phyloP scores from a whole-genome alignment of 2,329 filamentous ascomycete genomes.

The Lachnellula willkommii region DNA sequence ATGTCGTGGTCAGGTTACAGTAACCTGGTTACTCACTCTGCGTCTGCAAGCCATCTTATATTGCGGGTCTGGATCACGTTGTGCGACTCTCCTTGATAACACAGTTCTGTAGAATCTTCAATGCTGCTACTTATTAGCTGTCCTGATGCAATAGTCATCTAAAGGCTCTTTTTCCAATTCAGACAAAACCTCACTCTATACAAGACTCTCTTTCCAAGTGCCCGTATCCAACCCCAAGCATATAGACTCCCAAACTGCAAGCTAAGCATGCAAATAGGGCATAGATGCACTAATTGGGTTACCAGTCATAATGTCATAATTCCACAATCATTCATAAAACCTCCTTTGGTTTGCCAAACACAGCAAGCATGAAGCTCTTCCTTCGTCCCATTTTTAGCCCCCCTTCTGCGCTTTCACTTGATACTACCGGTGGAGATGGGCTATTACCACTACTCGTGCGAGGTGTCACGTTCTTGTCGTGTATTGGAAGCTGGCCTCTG shows the following conservation, averaged over 20 bases:
- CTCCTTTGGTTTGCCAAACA: slow-evolving; percentile 34
- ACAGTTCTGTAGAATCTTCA: no score
- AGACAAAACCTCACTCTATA: not conserved
- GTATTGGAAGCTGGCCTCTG: slow-evolving; percentile 22
- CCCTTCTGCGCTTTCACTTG: slow-evolving; percentile 18
- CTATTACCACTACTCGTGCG: slow-evolving; percentile 9
- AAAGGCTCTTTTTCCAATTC: not conserved
- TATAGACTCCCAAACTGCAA: slow-evolving; percentile 1
- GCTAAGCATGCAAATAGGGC: slow-evolving; percentile 4
- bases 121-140: no score
- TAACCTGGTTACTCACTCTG: no score
- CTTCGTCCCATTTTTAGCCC: slow-evolving; percentile 34
- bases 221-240: not conserved
- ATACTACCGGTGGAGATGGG: slow-evolving; percentile 24
- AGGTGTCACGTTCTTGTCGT: slow-evolving; percentile 19
- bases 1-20: no score
- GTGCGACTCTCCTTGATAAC: no score
- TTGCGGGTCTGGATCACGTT: no score
- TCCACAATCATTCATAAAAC: not conserved
- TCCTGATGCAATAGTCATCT: no score
- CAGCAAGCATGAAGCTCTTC: slow-evolving; percentile 43
- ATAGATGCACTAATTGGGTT: not conserved
- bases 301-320: no score
- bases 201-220: not conserved
- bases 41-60: no score